Conservation (phyloP, 371 early-diverging fungal genomes). For the Zychaea mexicana region DNA sequence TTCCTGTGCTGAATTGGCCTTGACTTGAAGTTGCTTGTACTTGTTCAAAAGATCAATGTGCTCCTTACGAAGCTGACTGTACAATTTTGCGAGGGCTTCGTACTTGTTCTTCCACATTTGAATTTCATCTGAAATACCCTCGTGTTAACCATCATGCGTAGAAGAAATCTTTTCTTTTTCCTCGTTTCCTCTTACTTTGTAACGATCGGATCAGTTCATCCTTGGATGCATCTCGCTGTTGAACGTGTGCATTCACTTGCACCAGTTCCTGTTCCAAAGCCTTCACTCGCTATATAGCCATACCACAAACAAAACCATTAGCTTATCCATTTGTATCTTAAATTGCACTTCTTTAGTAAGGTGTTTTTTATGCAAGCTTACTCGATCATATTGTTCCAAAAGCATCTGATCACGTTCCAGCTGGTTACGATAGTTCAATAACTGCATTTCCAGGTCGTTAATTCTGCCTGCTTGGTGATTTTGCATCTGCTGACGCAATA, state of each 20-base stretch:
- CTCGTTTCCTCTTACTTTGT: slow-evolving; percentile 58
- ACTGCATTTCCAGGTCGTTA: slow-evolving; percentile 78
- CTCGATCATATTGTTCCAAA: slow-evolving; percentile 82
- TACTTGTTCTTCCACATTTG: slow-evolving; percentile 91
- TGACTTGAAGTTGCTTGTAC: slow-evolving; percentile 80
- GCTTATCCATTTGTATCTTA: not conserved
- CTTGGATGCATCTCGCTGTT: slow-evolving; percentile 72
- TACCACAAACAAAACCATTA: slow-evolving; percentile 4
- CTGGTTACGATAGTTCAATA: slow-evolving; percentile 76
- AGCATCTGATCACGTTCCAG: slow-evolving; percentile 83
- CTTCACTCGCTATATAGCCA: slow-evolving; percentile 54
- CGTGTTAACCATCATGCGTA: not conserved
- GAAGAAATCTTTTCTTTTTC: no score
- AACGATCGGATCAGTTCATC: slow-evolving; percentile 76
- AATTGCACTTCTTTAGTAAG: not conserved
- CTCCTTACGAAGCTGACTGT: slow-evolving; percentile 94
- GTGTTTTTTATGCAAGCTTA: slow-evolving; percentile 22
- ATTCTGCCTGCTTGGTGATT: slow-evolving; percentile 76
- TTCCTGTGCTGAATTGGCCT: slow-evolving; percentile 81
- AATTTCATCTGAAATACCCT: slow-evolving; percentile 57
- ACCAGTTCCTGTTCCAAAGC: slow-evolving; percentile 83
- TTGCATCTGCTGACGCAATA: slow-evolving; percentile 74
- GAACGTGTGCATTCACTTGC: slow-evolving; percentile 67
- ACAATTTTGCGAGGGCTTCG: slow-evolving; percentile 90
- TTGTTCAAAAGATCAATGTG: slow-evolving; percentile 91